Evolutionary conservation across 2,329 filamentous ascomycete genomes (phyloP).

Genomic region (Dothistroma pini): DNA sequence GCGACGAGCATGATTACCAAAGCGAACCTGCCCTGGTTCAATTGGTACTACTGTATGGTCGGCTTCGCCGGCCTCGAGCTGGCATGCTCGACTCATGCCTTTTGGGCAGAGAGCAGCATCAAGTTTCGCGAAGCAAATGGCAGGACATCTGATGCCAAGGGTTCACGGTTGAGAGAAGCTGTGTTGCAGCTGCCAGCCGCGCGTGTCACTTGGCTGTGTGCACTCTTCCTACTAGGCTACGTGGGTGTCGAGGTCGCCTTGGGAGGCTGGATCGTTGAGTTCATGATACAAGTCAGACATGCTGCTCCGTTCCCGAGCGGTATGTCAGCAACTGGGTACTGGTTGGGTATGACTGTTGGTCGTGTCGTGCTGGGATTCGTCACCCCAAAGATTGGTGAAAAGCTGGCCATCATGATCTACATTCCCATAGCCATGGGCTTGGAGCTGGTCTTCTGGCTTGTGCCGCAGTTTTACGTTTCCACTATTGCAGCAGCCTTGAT

Average conservation of each 20-base stretch:
- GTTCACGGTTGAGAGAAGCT: slow-evolving; percentile 51
- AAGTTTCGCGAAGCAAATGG: slow-evolving; percentile 54
- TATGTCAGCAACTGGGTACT: slow-evolving; percentile 75
- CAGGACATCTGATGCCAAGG: slow-evolving; percentile 41
- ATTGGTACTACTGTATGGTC: slow-evolving; percentile 74
- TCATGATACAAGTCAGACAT: slow-evolving; percentile 75
- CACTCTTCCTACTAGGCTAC: slow-evolving; percentile 73
- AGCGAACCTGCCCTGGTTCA: slow-evolving; percentile 61
- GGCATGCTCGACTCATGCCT: slow-evolving; percentile 50
- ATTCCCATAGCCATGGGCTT: slow-evolving; percentile 60
- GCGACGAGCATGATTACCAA: slow-evolving; percentile 70
- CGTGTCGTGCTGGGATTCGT: slow-evolving; percentile 71
- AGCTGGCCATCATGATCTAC: slow-evolving; percentile 57
- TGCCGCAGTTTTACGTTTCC: slow-evolving; percentile 71
- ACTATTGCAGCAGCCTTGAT: slow-evolving; percentile 67
- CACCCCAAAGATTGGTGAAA: slow-evolving; percentile 70
- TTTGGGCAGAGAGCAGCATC: slow-evolving; percentile 60
- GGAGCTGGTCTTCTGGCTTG: slow-evolving; percentile 75
- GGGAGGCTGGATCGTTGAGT: slow-evolving; percentile 78
- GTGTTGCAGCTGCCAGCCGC: slow-evolving; percentile 46
- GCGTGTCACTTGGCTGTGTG: slow-evolving; percentile 67
- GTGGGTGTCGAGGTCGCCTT: slow-evolving; percentile 74
- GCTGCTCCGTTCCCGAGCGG: slow-evolving; percentile 68
- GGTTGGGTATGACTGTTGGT: slow-evolving; percentile 76
- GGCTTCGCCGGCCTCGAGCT: slow-evolving; percentile 57